Evolutionary conservation across 768 basidiomycete species (phyloP).

Genomic region (Trametes cubensis): DNA sequence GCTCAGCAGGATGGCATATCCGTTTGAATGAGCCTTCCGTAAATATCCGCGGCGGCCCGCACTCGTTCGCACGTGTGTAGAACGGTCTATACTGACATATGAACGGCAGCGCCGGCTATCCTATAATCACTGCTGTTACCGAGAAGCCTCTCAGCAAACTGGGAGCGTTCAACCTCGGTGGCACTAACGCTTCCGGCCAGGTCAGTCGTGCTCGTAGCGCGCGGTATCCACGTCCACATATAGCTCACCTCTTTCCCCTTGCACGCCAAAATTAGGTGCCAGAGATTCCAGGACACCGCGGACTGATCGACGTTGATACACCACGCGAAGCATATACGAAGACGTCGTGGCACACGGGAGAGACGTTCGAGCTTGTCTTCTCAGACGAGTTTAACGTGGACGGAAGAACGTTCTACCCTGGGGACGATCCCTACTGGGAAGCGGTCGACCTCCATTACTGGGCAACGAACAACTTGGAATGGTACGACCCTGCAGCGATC

Average conservation of each 20-base stretch:
- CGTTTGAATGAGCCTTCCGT: background rate
- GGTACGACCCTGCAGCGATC: constrained; percentile 84
- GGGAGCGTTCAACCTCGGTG: constrained; percentile 50
- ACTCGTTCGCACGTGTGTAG: background rate
- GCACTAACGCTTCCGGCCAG: constrained; percentile 52
- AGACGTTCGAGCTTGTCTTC: constrained; percentile 69
- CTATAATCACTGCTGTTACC: constrained; percentile 38
- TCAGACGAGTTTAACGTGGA: constrained; percentile 88
- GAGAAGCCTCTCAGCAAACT: constrained; percentile 28
- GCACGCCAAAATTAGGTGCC: constrained; percentile 28
- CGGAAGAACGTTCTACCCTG: constrained; percentile 79
- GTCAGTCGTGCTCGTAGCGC: constrained; percentile 20
- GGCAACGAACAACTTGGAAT: constrained; percentile 54
- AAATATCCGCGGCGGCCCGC: background rate
- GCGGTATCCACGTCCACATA: background rate
- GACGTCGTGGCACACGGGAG: constrained; percentile 53
- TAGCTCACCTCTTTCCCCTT: background rate
- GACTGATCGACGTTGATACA: constrained; percentile 78
- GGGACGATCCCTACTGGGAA: constrained; percentile 90
- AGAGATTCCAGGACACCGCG: constrained; percentile 47
- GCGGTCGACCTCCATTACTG: constrained; percentile 82
- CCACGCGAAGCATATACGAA: constrained; percentile 60
- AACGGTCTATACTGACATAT: constrained; percentile 1
- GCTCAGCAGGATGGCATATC: background rate
- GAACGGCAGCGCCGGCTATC: constrained; percentile 39